phyloP scores from a whole-genome alignment of 192 early-diverging fungal genomes.

The Chytriomyces hyalinus region DNA sequence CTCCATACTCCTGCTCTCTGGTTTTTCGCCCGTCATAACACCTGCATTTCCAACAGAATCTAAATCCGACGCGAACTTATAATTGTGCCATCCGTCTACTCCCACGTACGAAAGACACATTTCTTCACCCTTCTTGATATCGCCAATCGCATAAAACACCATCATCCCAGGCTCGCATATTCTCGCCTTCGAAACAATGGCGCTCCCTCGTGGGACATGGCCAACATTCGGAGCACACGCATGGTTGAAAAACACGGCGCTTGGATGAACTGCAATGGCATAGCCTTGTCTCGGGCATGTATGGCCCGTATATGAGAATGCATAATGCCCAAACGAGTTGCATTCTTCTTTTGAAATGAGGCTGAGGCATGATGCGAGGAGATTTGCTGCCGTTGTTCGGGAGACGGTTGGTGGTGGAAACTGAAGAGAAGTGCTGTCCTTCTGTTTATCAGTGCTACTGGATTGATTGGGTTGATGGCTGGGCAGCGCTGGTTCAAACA shows the following conservation, averaged over 20 bases:
- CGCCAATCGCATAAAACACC: conserved; percentile 48
- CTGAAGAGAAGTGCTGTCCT: background rate
- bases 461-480: too few species aligned
- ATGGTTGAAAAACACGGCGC: conserved; percentile 60
- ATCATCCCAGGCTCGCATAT: conserved; percentile 16
- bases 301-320: conserved; percentile 32
- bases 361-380: conserved; percentile 20
- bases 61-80: background rate
- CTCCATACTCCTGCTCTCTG: too few species aligned
- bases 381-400: background rate
- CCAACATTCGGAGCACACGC: conserved; percentile 54
- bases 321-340: conserved; percentile 61
- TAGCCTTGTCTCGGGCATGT: conserved; percentile 45
- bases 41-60: background rate
- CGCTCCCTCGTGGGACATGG: conserved; percentile 28
- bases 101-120: conserved; percentile 51
- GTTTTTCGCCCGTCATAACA: background rate
- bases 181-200: background rate
- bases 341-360: conserved; percentile 60
- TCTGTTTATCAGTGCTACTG: background rate
- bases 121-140: conserved; percentile 41
- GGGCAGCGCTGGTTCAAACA: too few species aligned
- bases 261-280: conserved; percentile 46
- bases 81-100: background rate
- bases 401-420: background rate